Evolutionary conservation across 257 asterid species (phyloP).

Genomic region (Prunella vulgaris): DNA sequence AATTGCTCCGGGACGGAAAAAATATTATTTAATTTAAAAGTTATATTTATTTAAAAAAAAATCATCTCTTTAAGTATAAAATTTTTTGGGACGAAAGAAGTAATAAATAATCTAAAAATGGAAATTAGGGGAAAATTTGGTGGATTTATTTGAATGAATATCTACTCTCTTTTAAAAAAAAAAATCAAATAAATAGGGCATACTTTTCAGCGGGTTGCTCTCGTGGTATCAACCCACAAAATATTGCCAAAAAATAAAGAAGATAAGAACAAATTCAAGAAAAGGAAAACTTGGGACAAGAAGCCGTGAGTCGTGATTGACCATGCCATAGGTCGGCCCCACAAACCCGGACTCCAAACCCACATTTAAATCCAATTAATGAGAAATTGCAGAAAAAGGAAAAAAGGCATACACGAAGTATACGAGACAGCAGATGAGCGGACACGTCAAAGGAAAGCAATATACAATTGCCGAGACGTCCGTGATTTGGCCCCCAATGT

Average conservation of each 20-base stretch:
- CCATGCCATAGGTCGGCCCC: conserved; percentile 27
- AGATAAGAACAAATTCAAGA: not conserved
- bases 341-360: conserved; percentile 30
- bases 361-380: conserved; percentile 27
- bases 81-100: too few species aligned
- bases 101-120: too few species aligned
- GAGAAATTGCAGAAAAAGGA: not conserved
- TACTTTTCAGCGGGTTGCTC: not conserved
- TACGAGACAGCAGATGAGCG: conserved; percentile 27
- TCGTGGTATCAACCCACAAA: not conserved
- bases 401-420: conserved; percentile 18
- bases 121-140: too few species aligned
- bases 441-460: conserved; percentile 38
- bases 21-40: too few species aligned
- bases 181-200: not conserved
- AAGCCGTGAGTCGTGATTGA: conserved; percentile 30
- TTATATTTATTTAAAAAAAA: too few species aligned
- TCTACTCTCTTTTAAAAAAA: too few species aligned
- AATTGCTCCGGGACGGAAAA: too few species aligned
- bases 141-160: too few species aligned
- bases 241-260: not conserved
- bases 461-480: conserved; percentile 34
- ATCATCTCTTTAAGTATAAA: too few species aligned
- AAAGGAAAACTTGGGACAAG: not conserved
- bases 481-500: conserved; percentile 32